These are phyloP conservation scores for Amanita molliuscula DNA, from an alignment of 768 basidiomycete species.

Conservation along the genomic window DNA sequence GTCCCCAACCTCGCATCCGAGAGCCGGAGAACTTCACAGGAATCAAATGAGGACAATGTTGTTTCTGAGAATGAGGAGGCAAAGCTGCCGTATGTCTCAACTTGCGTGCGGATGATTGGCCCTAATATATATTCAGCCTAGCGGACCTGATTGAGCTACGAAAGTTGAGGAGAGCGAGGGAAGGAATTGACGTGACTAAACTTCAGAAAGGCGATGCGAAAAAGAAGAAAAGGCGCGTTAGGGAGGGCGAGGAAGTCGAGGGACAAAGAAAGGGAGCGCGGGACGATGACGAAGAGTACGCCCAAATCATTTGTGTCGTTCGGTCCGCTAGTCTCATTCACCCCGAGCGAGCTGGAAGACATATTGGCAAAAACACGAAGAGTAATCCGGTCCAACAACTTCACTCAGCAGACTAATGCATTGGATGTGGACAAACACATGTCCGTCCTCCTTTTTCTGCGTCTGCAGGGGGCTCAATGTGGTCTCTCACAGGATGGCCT, in stretches of 20 bases:
- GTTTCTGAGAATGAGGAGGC: conserved; percentile 31
- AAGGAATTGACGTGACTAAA: conserved; percentile 81
- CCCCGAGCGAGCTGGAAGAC: conserved; percentile 46
- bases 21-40: conserved; percentile 29
- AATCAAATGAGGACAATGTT: conserved; percentile 23
- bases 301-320: conserved; percentile 2
- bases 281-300: conserved; percentile 54
- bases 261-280: conserved; percentile 28
- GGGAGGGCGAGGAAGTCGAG: conserved; percentile 28
- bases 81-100: conserved; percentile 38
- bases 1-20: conserved; percentile 51
- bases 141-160: conserved; percentile 80
- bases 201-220: conserved; percentile 76
- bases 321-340: background rate
- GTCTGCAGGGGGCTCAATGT: background rate
- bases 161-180: conserved; percentile 58
- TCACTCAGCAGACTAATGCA: conserved; percentile 94
- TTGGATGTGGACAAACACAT: conserved; percentile 98
- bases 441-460: conserved; percentile 33
- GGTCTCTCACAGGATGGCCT: conserved; percentile 70
- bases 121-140: conserved; percentile 31
- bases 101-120: background rate
- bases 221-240: conserved; percentile 51
- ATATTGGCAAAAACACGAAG: conserved; percentile 63
- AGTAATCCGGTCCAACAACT: conserved; percentile 79